Evolutionary conservation across 2,329 filamentous ascomycete genomes (phyloP).

Genomic region (Metarhizium rileyi): DNA sequence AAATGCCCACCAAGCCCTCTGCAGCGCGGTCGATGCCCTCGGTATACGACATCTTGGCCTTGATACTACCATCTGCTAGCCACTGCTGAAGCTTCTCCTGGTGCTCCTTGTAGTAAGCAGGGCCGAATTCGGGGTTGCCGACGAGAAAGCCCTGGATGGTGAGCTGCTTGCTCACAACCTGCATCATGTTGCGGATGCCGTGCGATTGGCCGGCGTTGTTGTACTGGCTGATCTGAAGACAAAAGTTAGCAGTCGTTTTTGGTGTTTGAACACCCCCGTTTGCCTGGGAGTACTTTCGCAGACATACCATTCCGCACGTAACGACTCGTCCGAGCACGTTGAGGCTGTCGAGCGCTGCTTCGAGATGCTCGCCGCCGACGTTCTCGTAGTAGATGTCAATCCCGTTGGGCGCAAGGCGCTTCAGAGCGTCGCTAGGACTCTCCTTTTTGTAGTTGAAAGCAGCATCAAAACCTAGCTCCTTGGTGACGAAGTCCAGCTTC

Average conservation of each 20-base stretch:
- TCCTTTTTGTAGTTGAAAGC: conserved; percentile 90
- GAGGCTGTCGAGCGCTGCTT: conserved; percentile 33
- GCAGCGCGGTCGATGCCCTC: conserved; percentile 71
- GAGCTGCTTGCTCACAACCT: conserved; percentile 58
- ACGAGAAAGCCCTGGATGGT: conserved; percentile 72
- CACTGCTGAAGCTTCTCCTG: conserved; percentile 67
- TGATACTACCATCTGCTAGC: conserved; percentile 67
- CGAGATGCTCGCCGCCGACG: conserved; percentile 42
- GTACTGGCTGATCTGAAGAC: conserved; percentile 58
- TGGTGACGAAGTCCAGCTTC: conserved; percentile 59
- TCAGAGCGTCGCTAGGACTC: conserved; percentile 55
- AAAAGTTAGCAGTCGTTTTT: not conserved
- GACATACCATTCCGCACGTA: conserved; percentile 49
- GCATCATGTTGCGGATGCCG: conserved; percentile 55
- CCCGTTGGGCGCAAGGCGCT: conserved; percentile 62
- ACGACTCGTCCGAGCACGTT: conserved; percentile 59
- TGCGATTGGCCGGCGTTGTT: conserved; percentile 45
- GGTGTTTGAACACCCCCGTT: no score
- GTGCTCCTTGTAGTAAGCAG: conserved; percentile 58
- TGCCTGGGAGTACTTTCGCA: not conserved
- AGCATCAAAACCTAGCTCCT: conserved; percentile 41
- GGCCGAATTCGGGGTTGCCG: conserved; percentile 51
- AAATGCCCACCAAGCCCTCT: conserved; percentile 64
- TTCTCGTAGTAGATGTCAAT: conserved; percentile 59
- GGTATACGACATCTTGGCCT: conserved; percentile 57